Percentiles rank a stretch among this genome's conserved stretches.
Conservation (phyloP, 257 asterid species). For the Solanum etuberosum region DNA sequence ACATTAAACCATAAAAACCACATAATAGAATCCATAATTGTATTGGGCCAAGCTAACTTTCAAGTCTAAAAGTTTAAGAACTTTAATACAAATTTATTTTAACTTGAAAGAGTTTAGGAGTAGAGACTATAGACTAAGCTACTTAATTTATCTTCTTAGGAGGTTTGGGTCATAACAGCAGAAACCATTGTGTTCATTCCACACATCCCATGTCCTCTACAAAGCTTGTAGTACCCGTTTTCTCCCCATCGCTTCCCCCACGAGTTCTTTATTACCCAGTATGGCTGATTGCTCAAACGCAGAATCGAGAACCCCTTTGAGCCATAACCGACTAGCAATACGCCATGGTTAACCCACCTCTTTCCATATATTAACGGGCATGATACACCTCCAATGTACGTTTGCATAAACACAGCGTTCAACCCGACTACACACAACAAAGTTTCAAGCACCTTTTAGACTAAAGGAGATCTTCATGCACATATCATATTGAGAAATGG, state of each 20-base stretch:
- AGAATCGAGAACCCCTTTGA: slow-evolving; percentile 61
- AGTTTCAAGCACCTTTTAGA: background rate
- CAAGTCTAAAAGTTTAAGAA: background rate
- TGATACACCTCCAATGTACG: slow-evolving; percentile 74
- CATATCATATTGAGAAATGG: background rate
- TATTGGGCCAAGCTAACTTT: background rate
- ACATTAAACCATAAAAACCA: background rate
- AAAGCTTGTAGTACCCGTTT: slow-evolving; percentile 48
- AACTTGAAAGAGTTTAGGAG: background rate
- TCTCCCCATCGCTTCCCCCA: slow-evolving; percentile 90
- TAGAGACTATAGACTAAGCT: background rate
- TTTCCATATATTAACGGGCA: slow-evolving; percentile 73
- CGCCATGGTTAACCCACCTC: slow-evolving; percentile 55
- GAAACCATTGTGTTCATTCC: slow-evolving; percentile 81
- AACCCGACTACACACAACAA: slow-evolving; percentile 43
- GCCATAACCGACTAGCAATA: slow-evolving; percentile 74
- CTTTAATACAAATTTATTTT: background rate
- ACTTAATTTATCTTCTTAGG: background rate
- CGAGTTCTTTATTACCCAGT: slow-evolving; percentile 82
- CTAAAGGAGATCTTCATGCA: background rate
- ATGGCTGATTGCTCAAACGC: slow-evolving; percentile 55
- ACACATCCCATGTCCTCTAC: slow-evolving; percentile 75
- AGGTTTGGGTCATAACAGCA: slow-evolving; percentile 40
- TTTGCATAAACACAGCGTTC: slow-evolving; percentile 82
- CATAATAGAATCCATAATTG: background rate